These are phyloP conservation scores for Begonia masoniana DNA, from an alignment of 306 rosid species.

Conservation along the genomic window DNA sequence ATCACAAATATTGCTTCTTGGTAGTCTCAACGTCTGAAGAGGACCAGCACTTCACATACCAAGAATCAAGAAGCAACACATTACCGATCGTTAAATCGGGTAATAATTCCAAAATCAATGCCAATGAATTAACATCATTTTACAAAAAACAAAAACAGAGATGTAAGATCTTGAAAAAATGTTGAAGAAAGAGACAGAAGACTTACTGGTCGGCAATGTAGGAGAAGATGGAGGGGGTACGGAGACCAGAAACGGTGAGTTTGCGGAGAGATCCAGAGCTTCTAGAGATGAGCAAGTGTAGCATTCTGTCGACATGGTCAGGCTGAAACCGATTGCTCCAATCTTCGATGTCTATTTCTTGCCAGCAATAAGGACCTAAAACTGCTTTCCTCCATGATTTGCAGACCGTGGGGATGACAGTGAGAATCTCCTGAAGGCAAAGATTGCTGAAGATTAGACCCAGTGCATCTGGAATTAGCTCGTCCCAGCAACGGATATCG, in stretches of 20 bases:
- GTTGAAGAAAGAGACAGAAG: no score
- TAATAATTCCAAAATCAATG: slow-evolving; percentile 1
- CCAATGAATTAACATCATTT: background rate
- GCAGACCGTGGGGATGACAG: slow-evolving; percentile 81
- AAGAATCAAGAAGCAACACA: slow-evolving; percentile 10
- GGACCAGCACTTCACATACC: slow-evolving; percentile 75
- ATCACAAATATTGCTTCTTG: slow-evolving; percentile 56
- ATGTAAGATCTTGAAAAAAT: no score
- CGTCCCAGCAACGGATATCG: slow-evolving; percentile 74
- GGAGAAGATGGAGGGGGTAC: slow-evolving; percentile 42
- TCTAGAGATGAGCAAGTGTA: slow-evolving; percentile 52
- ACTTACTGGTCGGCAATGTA: slow-evolving; percentile 87
- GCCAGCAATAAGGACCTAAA: slow-evolving; percentile 87
- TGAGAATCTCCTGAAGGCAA: slow-evolving; percentile 56
- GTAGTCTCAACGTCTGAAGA: slow-evolving; percentile 64
- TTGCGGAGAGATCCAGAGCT: slow-evolving; percentile 76
- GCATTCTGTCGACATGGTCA: slow-evolving; percentile 53
- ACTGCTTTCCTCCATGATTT: slow-evolving; percentile 87
- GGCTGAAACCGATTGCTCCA: slow-evolving; percentile 59
- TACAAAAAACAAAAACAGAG: no score
- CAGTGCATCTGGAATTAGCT: slow-evolving; percentile 79
- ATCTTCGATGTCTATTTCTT: slow-evolving; percentile 86
- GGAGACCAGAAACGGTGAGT: slow-evolving; percentile 64
- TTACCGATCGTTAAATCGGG: slow-evolving; percentile 11
- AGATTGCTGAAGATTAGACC: slow-evolving; percentile 77